Base-by-base conservation (phyloP, 768 basidiomycete genomes). In the Lactarius quietus region DNA sequence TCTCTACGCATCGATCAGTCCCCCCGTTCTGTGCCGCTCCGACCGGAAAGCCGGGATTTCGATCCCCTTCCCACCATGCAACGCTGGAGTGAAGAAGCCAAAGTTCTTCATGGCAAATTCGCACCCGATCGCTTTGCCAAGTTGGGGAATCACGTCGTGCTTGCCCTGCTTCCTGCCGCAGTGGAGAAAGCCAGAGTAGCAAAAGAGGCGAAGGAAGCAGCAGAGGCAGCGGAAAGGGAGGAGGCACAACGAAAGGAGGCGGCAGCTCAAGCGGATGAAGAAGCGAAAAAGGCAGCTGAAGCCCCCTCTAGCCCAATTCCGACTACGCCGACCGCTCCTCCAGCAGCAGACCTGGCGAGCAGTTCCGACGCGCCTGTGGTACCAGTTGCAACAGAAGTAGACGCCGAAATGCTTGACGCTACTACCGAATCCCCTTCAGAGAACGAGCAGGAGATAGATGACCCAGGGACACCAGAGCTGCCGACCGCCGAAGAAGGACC, bases 61-160 rank as follows among this genome's bases (percentile, higher is more conserved):
- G 87, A 90, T 36, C 93, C 94, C 1, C 77, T 92, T 61, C 80
- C 90, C 12, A 96, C 95, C 1, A 73, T 88, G 35, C 90, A 93
- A 71, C 84, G 95, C 63, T 98, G 95, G 95, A 78, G 84, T 1
- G 94, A 96, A 73, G 95, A 96, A 74, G 86, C 85, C 66, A 92
- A 90, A 72, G 86, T 92, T 36, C 77, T 92, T 28, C 87, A 93
- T 63, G 88, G 90, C 18, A 86, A 86, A 68, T 89, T 89, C 64
- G 84, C 87, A 10, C 75, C 82, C 14, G 87, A 90, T 63, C 83
- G 93, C 23, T 80, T 86, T 23, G 79, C 76, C 28, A 90, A 85
- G 70, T 72, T 97, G 17, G 78, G 80, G 31, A 88, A 89, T 70
- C 92, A 95, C 71, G 78, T 93, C 55, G 75, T 84, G 28, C 76